A percentile compares a stretch with the other conserved stretches of the same genome.
phyloP scores from a whole-genome alignment of 2,329 filamentous ascomycete genomes.

The Pseudogymnoascus verrucosus region DNA sequence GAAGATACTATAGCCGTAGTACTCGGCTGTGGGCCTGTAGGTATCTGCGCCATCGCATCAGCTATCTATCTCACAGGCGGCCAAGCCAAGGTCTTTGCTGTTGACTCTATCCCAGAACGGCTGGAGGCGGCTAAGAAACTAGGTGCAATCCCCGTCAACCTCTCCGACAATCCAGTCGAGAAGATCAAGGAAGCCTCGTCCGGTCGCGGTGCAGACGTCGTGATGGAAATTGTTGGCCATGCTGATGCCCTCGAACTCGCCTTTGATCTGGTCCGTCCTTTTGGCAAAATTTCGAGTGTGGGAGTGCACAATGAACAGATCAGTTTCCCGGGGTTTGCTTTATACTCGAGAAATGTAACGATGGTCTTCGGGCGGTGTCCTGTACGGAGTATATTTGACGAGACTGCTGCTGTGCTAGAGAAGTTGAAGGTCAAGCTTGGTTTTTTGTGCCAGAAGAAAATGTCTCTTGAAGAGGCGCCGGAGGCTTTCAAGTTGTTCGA shows the following conservation, averaged over 20 bases:
- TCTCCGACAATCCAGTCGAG: conserved; percentile 25
- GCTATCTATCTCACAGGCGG: too few species aligned
- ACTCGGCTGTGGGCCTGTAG: conserved; percentile 9
- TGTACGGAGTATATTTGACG: conserved; percentile 34
- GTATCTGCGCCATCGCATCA: conserved; percentile 3
- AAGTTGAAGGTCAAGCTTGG: too few species aligned
- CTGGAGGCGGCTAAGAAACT: conserved; percentile 24
- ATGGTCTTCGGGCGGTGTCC: conserved; percentile 68
- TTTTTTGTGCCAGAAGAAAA: too few species aligned
- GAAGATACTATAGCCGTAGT: background rate
- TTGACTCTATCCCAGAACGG: conserved; percentile 25
- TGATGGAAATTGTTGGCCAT: conserved; percentile 52
- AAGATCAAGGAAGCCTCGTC: conserved; percentile 35
- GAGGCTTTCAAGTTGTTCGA: too few species aligned
- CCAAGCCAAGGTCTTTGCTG: conserved; percentile 22
- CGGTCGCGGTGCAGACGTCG: conserved; percentile 43
- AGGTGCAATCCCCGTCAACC: conserved; percentile 30
- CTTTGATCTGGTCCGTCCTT: conserved; percentile 62
- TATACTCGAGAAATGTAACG: conserved; percentile 50
- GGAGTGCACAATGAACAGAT: conserved; percentile 53
- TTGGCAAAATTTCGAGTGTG: conserved; percentile 63
- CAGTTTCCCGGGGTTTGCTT: conserved; percentile 54
- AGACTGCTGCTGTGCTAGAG: too few species aligned
- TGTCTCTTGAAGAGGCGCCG: background rate
- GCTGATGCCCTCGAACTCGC: conserved; percentile 58